Percentiles rank a stretch among this genome's conserved stretches.
These are phyloP conservation scores for Colletotrichum kahawae DNA, from an alignment of 2,329 filamentous ascomycete species.

Conservation along the genomic window DNA sequence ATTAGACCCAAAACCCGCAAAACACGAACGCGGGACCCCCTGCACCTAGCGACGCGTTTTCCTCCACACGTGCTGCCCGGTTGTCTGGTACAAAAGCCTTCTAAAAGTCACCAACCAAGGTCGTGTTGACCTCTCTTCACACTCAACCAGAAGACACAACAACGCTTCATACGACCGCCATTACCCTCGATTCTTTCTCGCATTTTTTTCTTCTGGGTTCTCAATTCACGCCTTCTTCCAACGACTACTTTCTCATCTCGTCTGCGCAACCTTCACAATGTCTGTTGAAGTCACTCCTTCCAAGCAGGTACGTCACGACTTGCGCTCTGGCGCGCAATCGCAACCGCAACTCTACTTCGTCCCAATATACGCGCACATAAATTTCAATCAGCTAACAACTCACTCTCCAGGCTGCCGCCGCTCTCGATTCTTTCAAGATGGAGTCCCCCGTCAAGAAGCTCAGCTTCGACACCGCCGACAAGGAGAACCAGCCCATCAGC, in stretches of 20 bases:
- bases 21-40: conserved; percentile 17
- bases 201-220: conserved; percentile 17
- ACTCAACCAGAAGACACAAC: not conserved
- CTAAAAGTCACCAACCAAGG: not conserved
- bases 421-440: conserved; percentile 89
- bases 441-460: conserved; percentile 92
- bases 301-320: conserved; percentile 56
- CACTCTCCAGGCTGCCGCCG: conserved; percentile 74
- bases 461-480: conserved; percentile 74
- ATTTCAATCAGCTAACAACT: conserved; percentile 34
- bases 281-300: conserved; percentile 71
- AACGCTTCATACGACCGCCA: not conserved
- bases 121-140: not conserved
- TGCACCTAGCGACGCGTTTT: conserved; percentile 12
- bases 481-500: conserved; percentile 74
- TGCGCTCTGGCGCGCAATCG: conserved; percentile 3
- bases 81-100: conserved; percentile 22
- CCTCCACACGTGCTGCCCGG: conserved; percentile 7
- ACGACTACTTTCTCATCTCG: not conserved
- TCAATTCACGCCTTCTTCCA: not conserved
- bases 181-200: conserved; percentile 8
- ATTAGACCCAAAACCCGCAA: not conserved
- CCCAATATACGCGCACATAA: not conserved
- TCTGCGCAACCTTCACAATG: conserved; percentile 59
- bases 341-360: not conserved